Conservation (phyloP, 257 asterid genomes). For the Petunia secreta region DNA sequence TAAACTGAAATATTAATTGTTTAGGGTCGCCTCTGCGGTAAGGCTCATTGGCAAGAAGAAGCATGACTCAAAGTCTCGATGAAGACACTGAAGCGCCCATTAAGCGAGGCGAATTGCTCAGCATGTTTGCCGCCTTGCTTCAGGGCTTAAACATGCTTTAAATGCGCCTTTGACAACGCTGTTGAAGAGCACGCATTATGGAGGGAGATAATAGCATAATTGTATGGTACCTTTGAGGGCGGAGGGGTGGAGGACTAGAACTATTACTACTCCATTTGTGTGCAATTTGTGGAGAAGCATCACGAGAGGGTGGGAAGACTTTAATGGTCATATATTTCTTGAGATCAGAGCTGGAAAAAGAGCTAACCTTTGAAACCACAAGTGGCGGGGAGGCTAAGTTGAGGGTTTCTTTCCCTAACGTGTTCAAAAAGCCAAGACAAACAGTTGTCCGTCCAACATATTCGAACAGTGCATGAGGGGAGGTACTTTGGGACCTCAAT, state of each 20-base stretch:
- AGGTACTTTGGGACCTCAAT: background rate
- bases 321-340: background rate
- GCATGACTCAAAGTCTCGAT: too few species aligned
- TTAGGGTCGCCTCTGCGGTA: too few species aligned
- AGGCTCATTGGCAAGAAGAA: too few species aligned
- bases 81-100: too few species aligned
- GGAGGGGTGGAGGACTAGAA: background rate
- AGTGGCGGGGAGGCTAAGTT: background rate
- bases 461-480: background rate
- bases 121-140: too few species aligned
- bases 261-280: background rate
- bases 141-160: too few species aligned
- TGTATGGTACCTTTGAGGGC: too few species aligned
- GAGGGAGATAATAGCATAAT: too few species aligned
- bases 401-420: background rate
- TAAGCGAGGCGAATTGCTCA: too few species aligned
- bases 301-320: background rate
- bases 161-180: too few species aligned
- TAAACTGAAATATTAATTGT: too few species aligned
- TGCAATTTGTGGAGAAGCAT: background rate
- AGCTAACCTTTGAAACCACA: background rate
- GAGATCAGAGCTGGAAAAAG: background rate
- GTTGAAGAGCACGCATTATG: too few species aligned
- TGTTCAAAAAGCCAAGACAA: background rate
- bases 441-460: background rate